phyloP scores from a whole-genome alignment of 345 rosid genomes.

The Syzygium aqueum region DNA sequence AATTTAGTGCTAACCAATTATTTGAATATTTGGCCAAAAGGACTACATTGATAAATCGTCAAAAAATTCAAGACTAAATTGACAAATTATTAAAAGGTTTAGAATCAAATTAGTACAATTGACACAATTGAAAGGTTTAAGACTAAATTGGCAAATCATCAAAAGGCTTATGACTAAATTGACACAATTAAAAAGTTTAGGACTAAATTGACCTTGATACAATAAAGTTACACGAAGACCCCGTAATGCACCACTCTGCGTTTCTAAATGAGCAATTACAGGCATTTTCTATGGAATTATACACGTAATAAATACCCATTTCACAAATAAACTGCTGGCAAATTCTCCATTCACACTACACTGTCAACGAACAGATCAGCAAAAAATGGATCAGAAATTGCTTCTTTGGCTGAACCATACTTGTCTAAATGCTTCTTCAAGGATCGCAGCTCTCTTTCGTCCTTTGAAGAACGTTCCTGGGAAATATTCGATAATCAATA shows the following conservation, averaged over 20 bases:
- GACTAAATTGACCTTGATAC: too few species aligned
- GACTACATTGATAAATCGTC: too few species aligned
- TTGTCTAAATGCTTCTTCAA: constrained; percentile 71
- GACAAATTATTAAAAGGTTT: too few species aligned
- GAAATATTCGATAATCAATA: not conserved
- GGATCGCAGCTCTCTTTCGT: constrained; percentile 72
- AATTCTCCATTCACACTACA: not conserved
- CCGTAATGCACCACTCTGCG: fast-evolving
- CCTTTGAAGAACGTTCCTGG: constrained; percentile 61
- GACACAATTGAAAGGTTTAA: too few species aligned
- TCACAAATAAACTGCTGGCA: not conserved
- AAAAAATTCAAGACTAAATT: too few species aligned
- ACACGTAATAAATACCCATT: not conserved
- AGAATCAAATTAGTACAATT: too few species aligned
- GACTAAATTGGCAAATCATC: too few species aligned
- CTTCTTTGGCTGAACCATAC: constrained; percentile 72
- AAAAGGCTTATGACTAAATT: too few species aligned
- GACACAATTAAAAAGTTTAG: too few species aligned
- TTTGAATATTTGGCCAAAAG: too few species aligned
- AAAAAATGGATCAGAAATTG: constrained; percentile 68
- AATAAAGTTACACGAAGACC: not conserved
- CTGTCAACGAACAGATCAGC: constrained; percentile 32
- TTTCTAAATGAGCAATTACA: not conserved
- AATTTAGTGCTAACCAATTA: too few species aligned
- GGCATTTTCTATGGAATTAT: not conserved